Percentiles rank a stretch among this genome's conserved stretches.
Evolutionary conservation across 2,329 filamentous ascomycete species (phyloP).

Genomic region (Biscogniauxia marginata): DNA sequence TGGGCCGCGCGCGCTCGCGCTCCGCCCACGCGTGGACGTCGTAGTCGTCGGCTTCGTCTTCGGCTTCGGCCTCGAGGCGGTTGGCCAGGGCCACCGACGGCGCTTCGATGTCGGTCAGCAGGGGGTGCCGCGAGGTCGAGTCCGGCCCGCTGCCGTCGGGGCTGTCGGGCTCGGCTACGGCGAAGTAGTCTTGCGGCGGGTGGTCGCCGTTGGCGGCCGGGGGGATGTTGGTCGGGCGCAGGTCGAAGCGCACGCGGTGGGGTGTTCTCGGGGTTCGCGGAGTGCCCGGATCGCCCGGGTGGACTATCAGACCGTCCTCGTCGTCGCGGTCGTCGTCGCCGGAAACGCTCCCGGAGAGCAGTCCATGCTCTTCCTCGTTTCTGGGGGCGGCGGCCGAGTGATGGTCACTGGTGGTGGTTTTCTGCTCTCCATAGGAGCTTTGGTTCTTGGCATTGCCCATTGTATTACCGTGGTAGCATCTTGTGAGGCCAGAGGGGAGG

Average conservation of each 20-base stretch:
- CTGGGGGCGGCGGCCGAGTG: conserved; percentile 21
- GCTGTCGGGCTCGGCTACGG: conserved; percentile 36
- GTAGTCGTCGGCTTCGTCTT: conserved; percentile 35
- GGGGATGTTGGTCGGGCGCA: conserved; percentile 34
- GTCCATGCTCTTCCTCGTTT: conserved; percentile 39
- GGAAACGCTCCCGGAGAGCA: conserved; percentile 30
- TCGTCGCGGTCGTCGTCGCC: conserved; percentile 22
- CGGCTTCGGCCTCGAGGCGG: conserved; percentile 37
- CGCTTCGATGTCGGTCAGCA: conserved; percentile 71
- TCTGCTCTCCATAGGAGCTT: conserved; percentile 28
- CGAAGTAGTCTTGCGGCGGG: conserved; percentile 28
- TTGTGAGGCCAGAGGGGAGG: conserved; percentile 22
- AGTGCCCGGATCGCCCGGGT: conserved; percentile 18
- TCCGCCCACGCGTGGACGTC: conserved; percentile 50
- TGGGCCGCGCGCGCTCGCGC: conserved; percentile 64
- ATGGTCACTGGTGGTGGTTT: conserved; percentile 13
- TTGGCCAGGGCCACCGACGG: conserved; percentile 68
- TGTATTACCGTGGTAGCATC: conserved; percentile 40
- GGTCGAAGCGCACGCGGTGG: conserved; percentile 65
- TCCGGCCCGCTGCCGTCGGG: conserved; percentile 44
- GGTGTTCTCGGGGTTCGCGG: conserved; percentile 52
- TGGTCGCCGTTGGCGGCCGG: conserved; percentile 25
- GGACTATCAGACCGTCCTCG: conserved; percentile 27
- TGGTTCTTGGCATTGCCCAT: conserved; percentile 43
- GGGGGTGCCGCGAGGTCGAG: conserved; percentile 52